Evolutionary conservation across 2,329 filamentous ascomycete species (phyloP), one percentile per base, ranked within the genome.

Genomic region (Penicillium decumbens): DNA sequence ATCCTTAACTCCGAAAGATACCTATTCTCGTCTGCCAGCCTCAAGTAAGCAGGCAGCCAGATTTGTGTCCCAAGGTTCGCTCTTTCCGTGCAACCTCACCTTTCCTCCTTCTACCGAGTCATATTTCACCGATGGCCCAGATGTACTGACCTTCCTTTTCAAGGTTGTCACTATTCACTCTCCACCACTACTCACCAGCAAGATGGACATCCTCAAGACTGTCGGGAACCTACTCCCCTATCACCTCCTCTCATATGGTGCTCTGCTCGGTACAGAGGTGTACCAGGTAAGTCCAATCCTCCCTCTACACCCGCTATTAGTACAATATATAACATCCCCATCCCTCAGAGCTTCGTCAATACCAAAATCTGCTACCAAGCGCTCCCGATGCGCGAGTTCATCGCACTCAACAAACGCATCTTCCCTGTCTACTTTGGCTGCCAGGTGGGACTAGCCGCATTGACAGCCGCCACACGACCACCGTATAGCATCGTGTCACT

Each of bases 381-480:
- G 5, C 65, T 74, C 4, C 66, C 72, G 0, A 62, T 63, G 42
- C 61, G 65, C 1, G 59, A 68, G 1, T 75, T 75, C 45, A 69
- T 68, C 6, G 58, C 47, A 1, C 58, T 75, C 2, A 70, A 74
- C 42, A 73, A 71, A 48, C 63, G 61, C 3, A 42, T 73, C 0
- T 75, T 74, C 43, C 72, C 71, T 0, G 51, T 67, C 1, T 74
- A 75, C 42, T 74, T 74, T 49, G 58, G 56, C 4, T 55, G 58
- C 9, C 72, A 75, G 47, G 61, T 66, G 1, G 50, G 68, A 6
- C 59, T 75, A 6, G 54, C 69, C 2, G 32, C 68, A 1, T 38
- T 73, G 7, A 66, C 69, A 1, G 66, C 60, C 4, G 51, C 60
- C 2, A 73, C 69, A 2, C 56, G 60, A 15, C 69, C 71, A 18